Evolutionary conservation across 805 yeast species (phyloP).

Genomic region (Blastobotrys americana): DNA sequence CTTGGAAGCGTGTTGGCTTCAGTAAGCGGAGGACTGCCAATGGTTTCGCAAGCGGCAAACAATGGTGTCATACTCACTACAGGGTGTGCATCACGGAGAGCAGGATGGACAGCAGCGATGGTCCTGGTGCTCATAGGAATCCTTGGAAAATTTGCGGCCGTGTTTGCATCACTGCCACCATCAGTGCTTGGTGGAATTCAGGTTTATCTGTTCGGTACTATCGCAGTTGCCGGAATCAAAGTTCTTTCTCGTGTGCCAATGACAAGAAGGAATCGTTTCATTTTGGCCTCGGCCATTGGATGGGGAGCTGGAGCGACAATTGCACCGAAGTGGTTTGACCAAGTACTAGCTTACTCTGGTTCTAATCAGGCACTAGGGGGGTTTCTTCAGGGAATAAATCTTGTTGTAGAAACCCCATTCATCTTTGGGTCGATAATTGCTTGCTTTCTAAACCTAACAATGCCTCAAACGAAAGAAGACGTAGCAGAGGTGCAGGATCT

Average conservation of each 20-base stretch:
- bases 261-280: slow-evolving; percentile 39
- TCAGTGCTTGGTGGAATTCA: slow-evolving; percentile 52
- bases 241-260: slow-evolving; percentile 43
- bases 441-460: slow-evolving; percentile 33
- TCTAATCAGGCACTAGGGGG: slow-evolving; percentile 32
- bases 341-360: slow-evolving; percentile 38
- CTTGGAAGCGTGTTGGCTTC: slow-evolving; percentile 38
- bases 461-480: slow-evolving; percentile 23
- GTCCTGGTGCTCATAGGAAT: slow-evolving; percentile 66
- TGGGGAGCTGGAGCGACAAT: slow-evolving; percentile 38
- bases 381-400: slow-evolving; percentile 37
- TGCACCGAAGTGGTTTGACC: slow-evolving; percentile 34
- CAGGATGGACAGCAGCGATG: slow-evolving; percentile 61
- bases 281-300: slow-evolving; percentile 36
- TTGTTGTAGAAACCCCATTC: slow-evolving; percentile 41
- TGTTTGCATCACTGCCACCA: slow-evolving; percentile 58
- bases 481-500: not conserved
- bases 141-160: slow-evolving; percentile 65
- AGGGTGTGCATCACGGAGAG: slow-evolving; percentile 41
- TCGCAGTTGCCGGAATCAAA: slow-evolving; percentile 52
- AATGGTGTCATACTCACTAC: slow-evolving; percentile 43
- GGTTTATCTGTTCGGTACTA: slow-evolving; percentile 51
- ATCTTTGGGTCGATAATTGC: slow-evolving; percentile 39
- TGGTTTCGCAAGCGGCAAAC: slow-evolving; percentile 43
- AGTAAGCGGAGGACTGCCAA: slow-evolving; percentile 39